A percentile compares a stretch with the other conserved stretches of the same genome.
These are phyloP conservation scores for Pythium guiyangense DNA, from an alignment of 352 stramenopile species.

Conservation along the genomic window DNA sequence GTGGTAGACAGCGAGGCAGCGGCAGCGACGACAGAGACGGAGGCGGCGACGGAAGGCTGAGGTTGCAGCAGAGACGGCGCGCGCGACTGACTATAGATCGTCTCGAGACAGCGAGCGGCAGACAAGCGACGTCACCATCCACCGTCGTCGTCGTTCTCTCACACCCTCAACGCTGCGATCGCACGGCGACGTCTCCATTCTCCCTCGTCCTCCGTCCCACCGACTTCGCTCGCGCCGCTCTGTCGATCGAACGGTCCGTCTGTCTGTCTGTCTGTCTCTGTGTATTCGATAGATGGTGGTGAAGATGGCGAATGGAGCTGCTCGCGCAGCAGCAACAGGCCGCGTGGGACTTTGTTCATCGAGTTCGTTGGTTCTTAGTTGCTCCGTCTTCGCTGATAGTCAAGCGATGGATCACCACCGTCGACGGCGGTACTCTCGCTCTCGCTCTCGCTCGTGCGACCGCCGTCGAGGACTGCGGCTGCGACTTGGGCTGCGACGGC, in stretches of 20 bases:
- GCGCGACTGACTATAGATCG: constrained; percentile 9
- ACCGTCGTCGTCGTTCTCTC: neutral
- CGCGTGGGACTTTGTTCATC: too few species aligned
- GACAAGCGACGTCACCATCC: neutral
- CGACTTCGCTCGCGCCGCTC: neutral
- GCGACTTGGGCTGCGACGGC: neutral
- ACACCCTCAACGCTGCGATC: neutral
- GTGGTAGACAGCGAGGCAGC: constrained; percentile 7
- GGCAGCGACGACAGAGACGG: neutral
- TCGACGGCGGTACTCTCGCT: constrained; percentile 11
- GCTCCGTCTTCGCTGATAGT: constrained; percentile 7
- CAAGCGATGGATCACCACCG: constrained; percentile 6
- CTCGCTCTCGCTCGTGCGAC: constrained; percentile 15
- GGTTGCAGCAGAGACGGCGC: neutral
- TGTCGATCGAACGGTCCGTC: neutral
- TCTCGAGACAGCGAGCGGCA: constrained; percentile 3
- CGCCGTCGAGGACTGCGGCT: constrained; percentile 8
- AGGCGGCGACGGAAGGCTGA: constrained; percentile 13
- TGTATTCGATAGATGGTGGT: neutral
- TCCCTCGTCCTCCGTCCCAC: too few species aligned
- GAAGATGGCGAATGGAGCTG: neutral
- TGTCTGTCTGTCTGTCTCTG: neutral
- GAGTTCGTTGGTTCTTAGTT: too few species aligned
- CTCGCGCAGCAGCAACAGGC: too few species aligned
- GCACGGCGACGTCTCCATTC: neutral